Evolutionary conservation across 306 rosid species (phyloP).

Genomic region (Cucumis cinereus): DNA sequence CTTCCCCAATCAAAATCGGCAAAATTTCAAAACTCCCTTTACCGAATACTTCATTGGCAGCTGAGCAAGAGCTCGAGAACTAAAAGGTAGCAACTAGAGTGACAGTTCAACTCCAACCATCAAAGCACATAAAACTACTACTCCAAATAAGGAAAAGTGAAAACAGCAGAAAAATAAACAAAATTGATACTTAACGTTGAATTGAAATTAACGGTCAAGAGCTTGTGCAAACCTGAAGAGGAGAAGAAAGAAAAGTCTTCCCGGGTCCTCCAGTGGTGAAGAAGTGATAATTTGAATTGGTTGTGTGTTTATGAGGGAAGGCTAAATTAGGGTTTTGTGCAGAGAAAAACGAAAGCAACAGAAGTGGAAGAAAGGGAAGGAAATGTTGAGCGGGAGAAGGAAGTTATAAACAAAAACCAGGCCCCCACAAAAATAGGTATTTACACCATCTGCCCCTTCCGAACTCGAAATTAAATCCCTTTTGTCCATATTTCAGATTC

Average conservation of each 20-base stretch:
- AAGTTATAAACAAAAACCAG: neutral
- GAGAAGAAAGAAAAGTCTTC: neutral
- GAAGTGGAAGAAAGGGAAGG: neutral
- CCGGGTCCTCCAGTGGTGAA: neutral
- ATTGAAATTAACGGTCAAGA: neutral
- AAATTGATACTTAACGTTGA: neutral
- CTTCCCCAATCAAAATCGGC: neutral
- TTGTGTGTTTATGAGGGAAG: neutral
- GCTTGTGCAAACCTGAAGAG: neutral
- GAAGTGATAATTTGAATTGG: neutral
- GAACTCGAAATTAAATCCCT: neutral
- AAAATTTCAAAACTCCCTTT: neutral
- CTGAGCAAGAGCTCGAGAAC: neutral
- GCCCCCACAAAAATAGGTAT: neutral
- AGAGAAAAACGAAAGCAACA: neutral
- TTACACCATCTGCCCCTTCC: neutral
- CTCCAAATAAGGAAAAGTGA: neutral
- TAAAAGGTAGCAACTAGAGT: neutral
- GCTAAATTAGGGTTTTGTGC: conserved; percentile 9
- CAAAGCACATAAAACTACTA: neutral
- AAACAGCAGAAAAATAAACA: neutral
- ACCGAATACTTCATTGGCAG: neutral
- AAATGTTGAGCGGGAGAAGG: neutral
- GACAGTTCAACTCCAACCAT: neutral
- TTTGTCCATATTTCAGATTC: neutral